Conservation (phyloP, 106 monocot genomes). For the Acorus gramineus region DNA sequence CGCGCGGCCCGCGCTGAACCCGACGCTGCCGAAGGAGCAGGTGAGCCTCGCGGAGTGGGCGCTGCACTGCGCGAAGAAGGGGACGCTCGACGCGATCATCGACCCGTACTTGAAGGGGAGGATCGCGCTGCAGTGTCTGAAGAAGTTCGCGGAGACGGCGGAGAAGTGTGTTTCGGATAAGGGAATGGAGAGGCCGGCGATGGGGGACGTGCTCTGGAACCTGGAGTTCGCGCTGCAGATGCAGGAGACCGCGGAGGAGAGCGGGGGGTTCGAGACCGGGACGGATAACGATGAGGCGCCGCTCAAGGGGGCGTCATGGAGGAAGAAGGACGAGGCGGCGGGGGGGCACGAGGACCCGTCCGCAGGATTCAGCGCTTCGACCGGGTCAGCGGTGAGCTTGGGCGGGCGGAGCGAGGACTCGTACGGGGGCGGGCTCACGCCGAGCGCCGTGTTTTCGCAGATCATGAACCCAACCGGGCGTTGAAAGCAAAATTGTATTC, state of each 20-base stretch:
- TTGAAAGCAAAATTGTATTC: constrained; percentile 8
- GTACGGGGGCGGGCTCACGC: constrained; percentile 27
- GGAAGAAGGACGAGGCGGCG: constrained; percentile 9
- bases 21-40: constrained; percentile 51
- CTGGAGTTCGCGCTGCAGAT: constrained; percentile 78
- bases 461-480: constrained; percentile 62
- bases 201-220: constrained; percentile 86
- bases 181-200: constrained; percentile 57
- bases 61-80: constrained; percentile 56
- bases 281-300: constrained; percentile 2
- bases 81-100: constrained; percentile 50
- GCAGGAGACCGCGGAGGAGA: constrained; percentile 39
- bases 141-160: constrained; percentile 68
- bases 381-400: constrained; percentile 30
- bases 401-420: constrained; percentile 28
- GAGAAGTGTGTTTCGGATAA: constrained; percentile 65
- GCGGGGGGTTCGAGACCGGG: constrained; percentile 11
- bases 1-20: constrained; percentile 47
- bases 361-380: constrained; percentile 20
- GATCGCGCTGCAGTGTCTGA: constrained; percentile 49
- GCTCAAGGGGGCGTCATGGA: background rate
- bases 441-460: constrained; percentile 65
- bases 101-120: constrained; percentile 54
- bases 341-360: constrained; percentile 7
- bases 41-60: constrained; percentile 77